phyloP scores from a whole-genome alignment of 768 basidiomycete species.

The Nidula microcarpa region DNA sequence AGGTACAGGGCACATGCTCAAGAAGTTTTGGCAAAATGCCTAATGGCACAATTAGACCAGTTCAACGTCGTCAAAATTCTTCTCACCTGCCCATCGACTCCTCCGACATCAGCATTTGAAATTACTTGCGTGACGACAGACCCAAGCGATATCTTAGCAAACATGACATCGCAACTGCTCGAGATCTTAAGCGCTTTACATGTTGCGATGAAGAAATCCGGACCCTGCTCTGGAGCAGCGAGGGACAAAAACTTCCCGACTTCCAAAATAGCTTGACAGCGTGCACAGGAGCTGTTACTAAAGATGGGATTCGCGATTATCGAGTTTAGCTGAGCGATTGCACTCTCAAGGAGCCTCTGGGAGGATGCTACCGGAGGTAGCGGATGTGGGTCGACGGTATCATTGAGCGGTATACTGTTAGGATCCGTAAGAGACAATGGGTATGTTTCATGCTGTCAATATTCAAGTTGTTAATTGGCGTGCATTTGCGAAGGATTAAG shows the following conservation, averaged over 20 bases:
- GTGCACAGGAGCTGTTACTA: slow-evolving; percentile 48
- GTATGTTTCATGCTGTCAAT: slow-evolving; percentile 49
- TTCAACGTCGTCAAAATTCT: neutral
- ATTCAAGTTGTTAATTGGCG: neutral
- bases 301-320: slow-evolving; percentile 53
- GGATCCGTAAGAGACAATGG: slow-evolving; percentile 64
- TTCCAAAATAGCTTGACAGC: slow-evolving; percentile 59
- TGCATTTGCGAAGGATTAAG: neutral
- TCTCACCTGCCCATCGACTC: slow-evolving; percentile 68
- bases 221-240: slow-evolving; percentile 58
- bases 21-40: slow-evolving; percentile 61
- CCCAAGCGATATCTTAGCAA: slow-evolving; percentile 46
- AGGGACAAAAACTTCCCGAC: slow-evolving; percentile 64
- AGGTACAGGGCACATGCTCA: slow-evolving; percentile 51
- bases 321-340: slow-evolving; percentile 54
- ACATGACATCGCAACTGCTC: slow-evolving; percentile 44
- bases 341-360: slow-evolving; percentile 42
- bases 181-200: slow-evolving; percentile 57
- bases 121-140: slow-evolving; percentile 67
- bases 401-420: slow-evolving; percentile 49
- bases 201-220: slow-evolving; percentile 51
- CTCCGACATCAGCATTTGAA: slow-evolving; percentile 67
- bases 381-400: slow-evolving; percentile 62
- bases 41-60: slow-evolving; percentile 11
- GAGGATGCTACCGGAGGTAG: slow-evolving; percentile 56